Evolutionary conservation across 1,139 yeast species (phyloP).

Genomic region (Pneumocystis sp.): DNA sequence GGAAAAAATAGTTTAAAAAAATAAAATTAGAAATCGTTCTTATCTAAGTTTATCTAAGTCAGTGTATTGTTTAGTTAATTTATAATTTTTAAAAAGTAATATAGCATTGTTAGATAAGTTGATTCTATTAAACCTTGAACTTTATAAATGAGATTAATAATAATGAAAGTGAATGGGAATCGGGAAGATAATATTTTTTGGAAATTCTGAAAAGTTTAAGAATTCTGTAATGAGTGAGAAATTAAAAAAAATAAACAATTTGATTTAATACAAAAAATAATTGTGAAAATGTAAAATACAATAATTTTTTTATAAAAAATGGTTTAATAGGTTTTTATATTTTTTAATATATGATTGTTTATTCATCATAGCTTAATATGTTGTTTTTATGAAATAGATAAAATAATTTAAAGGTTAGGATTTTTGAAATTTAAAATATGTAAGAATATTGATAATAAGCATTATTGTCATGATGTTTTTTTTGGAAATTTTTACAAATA

Average conservation of each 20-base stretch:
- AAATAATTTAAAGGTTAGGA: slow-evolving; percentile 56
- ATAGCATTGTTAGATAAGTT: slow-evolving; percentile 93
- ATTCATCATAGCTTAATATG: slow-evolving; percentile 63
- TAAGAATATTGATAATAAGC: slow-evolving; percentile 62
- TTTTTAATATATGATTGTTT: slow-evolving; percentile 51
- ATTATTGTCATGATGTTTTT: slow-evolving; percentile 91
- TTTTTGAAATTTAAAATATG: slow-evolving; percentile 67
- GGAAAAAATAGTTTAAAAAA: slow-evolving; percentile 29
- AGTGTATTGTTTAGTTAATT: slow-evolving; percentile 75
- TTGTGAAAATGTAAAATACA: slow-evolving; percentile 27
- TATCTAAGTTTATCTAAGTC: slow-evolving; percentile 63
- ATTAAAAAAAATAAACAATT: slow-evolving; percentile 25
- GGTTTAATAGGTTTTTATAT: slow-evolving; percentile 14
- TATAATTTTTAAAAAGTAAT: slow-evolving; percentile 60
- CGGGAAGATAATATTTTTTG: slow-evolving; percentile 66
- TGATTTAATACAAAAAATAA: slow-evolving; percentile 36
- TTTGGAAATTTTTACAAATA: slow-evolving; percentile 81
- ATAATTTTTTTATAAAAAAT: slow-evolving; percentile 10
- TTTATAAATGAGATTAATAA: slow-evolving; percentile 91
- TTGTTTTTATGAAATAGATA: slow-evolving; percentile 60
- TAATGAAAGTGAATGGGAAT: slow-evolving; percentile 86
- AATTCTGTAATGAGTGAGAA: slow-evolving; percentile 69
- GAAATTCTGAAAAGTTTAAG: slow-evolving; percentile 57
- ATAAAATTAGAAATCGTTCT: slow-evolving; percentile 72
- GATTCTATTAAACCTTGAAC: slow-evolving; percentile 97